Conservation (phyloP, 108 stramenopile species). For the Fragilaria crotonensis region DNA sequence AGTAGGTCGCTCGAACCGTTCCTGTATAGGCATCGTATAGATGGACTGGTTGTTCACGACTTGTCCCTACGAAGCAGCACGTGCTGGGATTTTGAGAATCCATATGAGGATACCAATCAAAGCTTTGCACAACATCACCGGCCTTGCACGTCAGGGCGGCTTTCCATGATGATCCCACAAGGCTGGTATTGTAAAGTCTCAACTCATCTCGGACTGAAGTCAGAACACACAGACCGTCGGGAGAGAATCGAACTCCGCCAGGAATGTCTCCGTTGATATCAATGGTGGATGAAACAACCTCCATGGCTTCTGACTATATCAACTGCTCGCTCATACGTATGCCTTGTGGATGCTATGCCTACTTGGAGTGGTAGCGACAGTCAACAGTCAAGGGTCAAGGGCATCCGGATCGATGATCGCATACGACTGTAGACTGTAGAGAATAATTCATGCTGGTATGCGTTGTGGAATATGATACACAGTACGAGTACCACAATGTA, state of each 20-base stretch:
- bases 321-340: too few species aligned
- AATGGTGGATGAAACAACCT: neutral
- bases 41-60: slow-evolving; percentile 67
- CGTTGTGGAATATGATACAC: too few species aligned
- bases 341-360: too few species aligned
- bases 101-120: slow-evolving; percentile 79
- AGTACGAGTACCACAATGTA: too few species aligned
- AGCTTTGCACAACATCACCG: slow-evolving; percentile 63
- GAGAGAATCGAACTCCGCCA: slow-evolving; percentile 66
- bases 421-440: too few species aligned
- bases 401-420: too few species aligned
- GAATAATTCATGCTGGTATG: too few species aligned
- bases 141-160: slow-evolving; percentile 40
- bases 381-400: too few species aligned
- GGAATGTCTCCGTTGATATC: slow-evolving; percentile 33
- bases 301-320: too few species aligned
- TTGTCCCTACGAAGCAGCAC: slow-evolving; percentile 41
- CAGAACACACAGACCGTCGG: slow-evolving; percentile 73
- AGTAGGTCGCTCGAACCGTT: slow-evolving; percentile 63
- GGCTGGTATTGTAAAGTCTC: slow-evolving; percentile 49
- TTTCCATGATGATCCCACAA: slow-evolving; percentile 31
- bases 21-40: slow-evolving; percentile 78
- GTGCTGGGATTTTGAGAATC: slow-evolving; percentile 43
- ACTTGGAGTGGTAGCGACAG: too few species aligned
- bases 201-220: slow-evolving; percentile 46